Evolutionary conservation across 768 basidiomycete species (phyloP).

Genomic region (Pleurotus sapidus): DNA sequence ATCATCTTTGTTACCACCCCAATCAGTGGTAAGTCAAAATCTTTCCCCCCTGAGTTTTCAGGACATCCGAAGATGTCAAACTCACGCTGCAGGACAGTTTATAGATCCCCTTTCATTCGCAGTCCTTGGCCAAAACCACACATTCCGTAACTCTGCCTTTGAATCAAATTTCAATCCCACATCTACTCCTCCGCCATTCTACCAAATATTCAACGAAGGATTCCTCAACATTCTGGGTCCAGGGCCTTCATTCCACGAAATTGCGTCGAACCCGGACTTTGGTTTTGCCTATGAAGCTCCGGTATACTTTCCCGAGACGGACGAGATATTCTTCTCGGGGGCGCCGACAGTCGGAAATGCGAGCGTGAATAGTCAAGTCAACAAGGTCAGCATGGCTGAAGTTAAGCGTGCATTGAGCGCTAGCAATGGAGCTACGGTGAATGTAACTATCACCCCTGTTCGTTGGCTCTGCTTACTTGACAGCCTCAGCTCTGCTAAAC

Average conservation of each 20-base stretch:
- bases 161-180: slow-evolving; percentile 57
- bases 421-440: slow-evolving; percentile 29
- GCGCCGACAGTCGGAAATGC: slow-evolving; percentile 51
- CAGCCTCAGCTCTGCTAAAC: not conserved
- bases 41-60: too few relatives aligned
- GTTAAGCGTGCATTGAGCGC: slow-evolving; percentile 43
- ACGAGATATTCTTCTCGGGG: slow-evolving; percentile 71
- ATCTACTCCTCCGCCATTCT: slow-evolving; percentile 54
- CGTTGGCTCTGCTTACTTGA: slow-evolving; percentile 10
- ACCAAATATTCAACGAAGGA: slow-evolving; percentile 45
- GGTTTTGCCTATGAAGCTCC: slow-evolving; percentile 82
- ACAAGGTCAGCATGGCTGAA: slow-evolving; percentile 59
- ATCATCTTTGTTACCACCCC: too few relatives aligned
- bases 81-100: slow-evolving; percentile 28
- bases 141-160: slow-evolving; percentile 35
- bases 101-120: slow-evolving; percentile 49
- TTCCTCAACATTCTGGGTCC: slow-evolving; percentile 61
- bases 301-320: slow-evolving; percentile 56
- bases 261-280: slow-evolving; percentile 59
- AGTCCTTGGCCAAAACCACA: slow-evolving; percentile 42
- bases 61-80: too few relatives aligned
- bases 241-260: slow-evolving; percentile 51
- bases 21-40: too few relatives aligned
- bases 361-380: slow-evolving; percentile 49
- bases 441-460: slow-evolving; percentile 46